Evolutionary conservation across 139 green algal genomes (phyloP), one percentile per base, ranked within the genome.

Genomic region (Chlamydomonas asymmetrica): DNA sequence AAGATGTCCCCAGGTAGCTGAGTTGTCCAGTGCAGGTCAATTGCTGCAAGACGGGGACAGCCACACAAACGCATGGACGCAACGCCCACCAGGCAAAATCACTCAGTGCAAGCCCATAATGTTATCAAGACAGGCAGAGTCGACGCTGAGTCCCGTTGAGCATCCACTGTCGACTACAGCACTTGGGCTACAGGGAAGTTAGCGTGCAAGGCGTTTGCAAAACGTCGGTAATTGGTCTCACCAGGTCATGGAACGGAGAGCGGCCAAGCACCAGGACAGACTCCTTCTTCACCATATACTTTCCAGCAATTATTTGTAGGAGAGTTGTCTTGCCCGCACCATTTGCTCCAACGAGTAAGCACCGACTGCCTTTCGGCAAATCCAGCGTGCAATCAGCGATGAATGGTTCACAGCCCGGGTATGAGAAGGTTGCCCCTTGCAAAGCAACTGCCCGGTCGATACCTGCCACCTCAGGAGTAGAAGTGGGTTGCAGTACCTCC

Each of bases 291-390:
- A 98, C 96, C 96, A 99, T 97, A 80, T 98, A 93, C 68, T 99
- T 97, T 34, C 96, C 96, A 20, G 91, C 96, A 65, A 99, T 67
- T 20, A 99, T 66, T 71, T 97, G 90, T 40, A 98, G 82, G 48
- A 98, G 73, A 4, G 94, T 97, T 0, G 89, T 96, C 78, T 98
- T 98, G 70, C 91, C 95, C 68, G 95, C 92, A 32, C 96, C 96
- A 76, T 99, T 99, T 6, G 96, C 95, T 1, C 96, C 96, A 5
- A 95, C 85, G 25, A 99, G 77, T 52, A 99, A 80, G 75, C 91
- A 97, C 8, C 96, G 79, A 45, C 71, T 90, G 13, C 95, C 95
- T 7, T 67, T 62, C 1, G 91, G 91, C 5, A 98, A 73, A 5
- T 86, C 68, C 6, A 98, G 65, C 20, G 40, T 75, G 35, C 89